Conservation (phyloP, 331 rosid genomes). For the Rosa hybrid region DNA sequence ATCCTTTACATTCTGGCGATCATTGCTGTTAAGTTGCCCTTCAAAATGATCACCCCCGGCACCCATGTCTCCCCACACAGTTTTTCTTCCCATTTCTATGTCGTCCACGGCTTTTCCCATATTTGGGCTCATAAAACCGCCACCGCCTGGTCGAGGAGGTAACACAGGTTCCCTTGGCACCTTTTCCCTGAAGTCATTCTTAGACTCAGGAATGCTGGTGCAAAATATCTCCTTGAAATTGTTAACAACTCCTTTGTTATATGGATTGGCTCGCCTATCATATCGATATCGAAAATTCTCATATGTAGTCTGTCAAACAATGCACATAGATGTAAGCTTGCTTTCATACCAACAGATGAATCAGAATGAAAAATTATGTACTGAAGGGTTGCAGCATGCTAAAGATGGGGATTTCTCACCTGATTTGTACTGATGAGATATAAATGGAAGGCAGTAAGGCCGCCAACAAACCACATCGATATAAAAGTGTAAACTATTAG, state of each 20-base stretch:
- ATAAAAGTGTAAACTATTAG: constrained; percentile 87
- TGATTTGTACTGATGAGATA: constrained; percentile 95
- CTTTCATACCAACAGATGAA: neutral
- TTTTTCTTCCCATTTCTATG: constrained; percentile 96
- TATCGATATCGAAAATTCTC: constrained; percentile 93
- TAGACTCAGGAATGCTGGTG: constrained; percentile 65
- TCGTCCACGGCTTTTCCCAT: constrained; percentile 94
- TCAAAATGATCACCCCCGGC: constrained; percentile 60
- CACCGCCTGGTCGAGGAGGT: constrained; percentile 82
- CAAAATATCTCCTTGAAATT: constrained; percentile 86
- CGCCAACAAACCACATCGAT: constrained; percentile 99
- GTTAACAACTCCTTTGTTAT: constrained; percentile 65
- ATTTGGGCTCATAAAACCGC: constrained; percentile 92
- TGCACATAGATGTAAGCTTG: constrained; percentile 16
- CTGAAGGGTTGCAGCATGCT: neutral
- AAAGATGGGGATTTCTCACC: constrained; percentile 42
- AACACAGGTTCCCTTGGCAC: constrained; percentile 70
- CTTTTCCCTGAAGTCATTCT: constrained; percentile 78
- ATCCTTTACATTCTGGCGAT: constrained; percentile 67
- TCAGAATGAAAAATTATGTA: neutral
- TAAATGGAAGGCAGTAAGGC: constrained; percentile 94
- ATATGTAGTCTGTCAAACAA: constrained; percentile 81
- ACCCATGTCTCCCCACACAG: constrained; percentile 86
- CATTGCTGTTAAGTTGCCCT: constrained; percentile 59
- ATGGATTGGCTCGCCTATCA: constrained; percentile 80